Evolutionary conservation across 108 stramenopile genomes (phyloP), one percentile per base, ranked within the genome.

Genomic region (Cyclotella baltica): DNA sequence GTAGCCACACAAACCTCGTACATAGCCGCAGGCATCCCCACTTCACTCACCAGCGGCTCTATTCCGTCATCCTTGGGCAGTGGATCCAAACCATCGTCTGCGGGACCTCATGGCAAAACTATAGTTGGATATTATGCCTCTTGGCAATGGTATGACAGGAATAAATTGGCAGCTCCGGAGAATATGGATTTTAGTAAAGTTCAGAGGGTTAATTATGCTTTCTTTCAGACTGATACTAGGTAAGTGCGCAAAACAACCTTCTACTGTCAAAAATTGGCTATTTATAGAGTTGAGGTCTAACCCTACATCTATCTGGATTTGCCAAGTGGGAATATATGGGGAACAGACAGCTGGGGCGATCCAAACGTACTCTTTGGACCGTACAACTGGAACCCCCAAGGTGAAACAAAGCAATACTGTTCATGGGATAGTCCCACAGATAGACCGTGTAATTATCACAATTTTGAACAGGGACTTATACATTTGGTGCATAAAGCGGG

Each of bases 181-280:
- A 83, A 83, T 40, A 77, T 83, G 81, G 76, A 83, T 30, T 83
- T 83, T 31, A 72, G 70, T 10, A 83, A 83, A 27, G 37, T 83
- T 23, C 80, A 81, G 59, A 51, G 77, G 20, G 77, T 78, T 27
- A 76, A 81, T 40, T 81, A 75, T 53, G 80, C 80, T 10, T 81
- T 81, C 61, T 81, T 81, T 30, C 80, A 81, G 28, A 81, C 56
- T 6, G 55, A 76, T 40, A 61, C 59, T n/a, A n/a, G n/a, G n/a
- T n/a, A n/a, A n/a, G n/a, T n/a, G n/a, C n/a, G n/a, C n/a, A n/a
- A n/a, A n/a, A n/a, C n/a, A n/a, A n/a, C n/a, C n/a, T n/a, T n/a
- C n/a, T n/a, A n/a, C n/a, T n/a, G n/a, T n/a, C n/a, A n/a, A n/a
- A n/a, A n/a, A n/a, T n/a, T n/a, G n/a, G n/a, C n/a, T n/a, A n/a